Conservation (phyloP, 2,329 filamentous ascomycete genomes). For the Claviceps arundinis region DNA sequence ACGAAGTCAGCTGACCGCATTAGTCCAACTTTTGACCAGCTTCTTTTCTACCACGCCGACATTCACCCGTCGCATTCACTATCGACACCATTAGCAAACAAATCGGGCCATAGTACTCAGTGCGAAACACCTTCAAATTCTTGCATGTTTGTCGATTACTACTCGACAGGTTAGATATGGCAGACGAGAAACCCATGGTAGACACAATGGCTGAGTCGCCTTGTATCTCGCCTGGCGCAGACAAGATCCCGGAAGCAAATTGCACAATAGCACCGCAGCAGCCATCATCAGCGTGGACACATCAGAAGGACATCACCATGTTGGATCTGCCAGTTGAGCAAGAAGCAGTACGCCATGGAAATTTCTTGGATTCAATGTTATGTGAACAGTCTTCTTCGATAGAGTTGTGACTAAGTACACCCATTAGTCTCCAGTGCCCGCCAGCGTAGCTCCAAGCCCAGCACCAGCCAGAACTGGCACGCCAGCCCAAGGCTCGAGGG, state of each 20-base stretch:
- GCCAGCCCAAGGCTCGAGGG: conserved; percentile 37
- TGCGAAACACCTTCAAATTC: background rate
- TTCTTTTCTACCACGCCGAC: background rate
- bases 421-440: conserved; percentile 23
- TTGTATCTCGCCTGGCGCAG: conserved; percentile 10
- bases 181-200: conserved; percentile 14
- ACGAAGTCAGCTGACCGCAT: conserved; percentile 26
- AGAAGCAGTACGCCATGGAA: conserved; percentile 20
- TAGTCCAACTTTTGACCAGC: background rate
- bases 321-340: conserved; percentile 28
- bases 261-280: conserved; percentile 5
- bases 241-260: conserved; percentile 11
- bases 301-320: conserved; percentile 29
- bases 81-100: background rate
- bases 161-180: conserved; percentile 13
- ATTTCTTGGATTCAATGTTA: too few species aligned
- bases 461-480: conserved; percentile 34
- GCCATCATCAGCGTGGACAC: conserved; percentile 9
- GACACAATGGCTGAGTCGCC: conserved; percentile 11
- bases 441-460: conserved; percentile 25
- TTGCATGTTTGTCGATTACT: background rate
- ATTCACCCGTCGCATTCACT: conserved; percentile 3
- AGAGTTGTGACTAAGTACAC: background rate
- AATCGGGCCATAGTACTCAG: background rate
- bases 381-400: background rate